These are phyloP conservation scores for Hydnomerulius pinastri DNA, from an alignment of 768 basidiomycete genomes.

Conservation along the genomic window DNA sequence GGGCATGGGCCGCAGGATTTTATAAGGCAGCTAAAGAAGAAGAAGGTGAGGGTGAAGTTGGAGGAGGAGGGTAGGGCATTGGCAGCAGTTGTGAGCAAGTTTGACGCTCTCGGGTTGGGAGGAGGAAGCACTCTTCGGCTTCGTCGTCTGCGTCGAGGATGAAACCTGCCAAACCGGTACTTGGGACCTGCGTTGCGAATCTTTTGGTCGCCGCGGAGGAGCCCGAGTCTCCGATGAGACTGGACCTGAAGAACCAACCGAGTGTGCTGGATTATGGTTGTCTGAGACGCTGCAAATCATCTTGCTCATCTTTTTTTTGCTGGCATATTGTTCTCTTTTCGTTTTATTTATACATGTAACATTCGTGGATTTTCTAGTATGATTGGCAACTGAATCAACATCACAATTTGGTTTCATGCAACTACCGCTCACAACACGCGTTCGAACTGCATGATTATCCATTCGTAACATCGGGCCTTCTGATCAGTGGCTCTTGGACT, in stretches of 20 bases:
- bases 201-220: slow-evolving; percentile 33
- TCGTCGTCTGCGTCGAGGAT: slow-evolving; percentile 31
- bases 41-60: slow-evolving; percentile 63
- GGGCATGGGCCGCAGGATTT: slow-evolving; percentile 75
- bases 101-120: slow-evolving; percentile 70
- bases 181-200: slow-evolving; percentile 40
- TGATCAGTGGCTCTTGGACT: too few relatives aligned
- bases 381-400: too few relatives aligned
- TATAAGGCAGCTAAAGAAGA: slow-evolving; percentile 75
- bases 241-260: slow-evolving; percentile 45
- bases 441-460: too few relatives aligned
- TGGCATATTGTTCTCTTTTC: too few relatives aligned
- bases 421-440: too few relatives aligned
- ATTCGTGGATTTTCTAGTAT: too few relatives aligned
- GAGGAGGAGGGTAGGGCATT: slow-evolving; percentile 80
- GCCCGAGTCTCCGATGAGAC: slow-evolving; percentile 53
- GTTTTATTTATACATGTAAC: too few relatives aligned
- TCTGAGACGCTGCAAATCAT: too few relatives aligned
- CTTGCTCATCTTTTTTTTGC: too few relatives aligned
- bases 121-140: slow-evolving; percentile 33
- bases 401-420: too few relatives aligned
- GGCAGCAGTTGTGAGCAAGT: slow-evolving; percentile 78
- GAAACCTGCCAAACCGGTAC: slow-evolving; percentile 53
- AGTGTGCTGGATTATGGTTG: slow-evolving; percentile 64
- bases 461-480: too few relatives aligned